Base-by-base conservation (phyloP, 805 yeast species). In the Hemisphaericaspora nanyangensis region DNA sequence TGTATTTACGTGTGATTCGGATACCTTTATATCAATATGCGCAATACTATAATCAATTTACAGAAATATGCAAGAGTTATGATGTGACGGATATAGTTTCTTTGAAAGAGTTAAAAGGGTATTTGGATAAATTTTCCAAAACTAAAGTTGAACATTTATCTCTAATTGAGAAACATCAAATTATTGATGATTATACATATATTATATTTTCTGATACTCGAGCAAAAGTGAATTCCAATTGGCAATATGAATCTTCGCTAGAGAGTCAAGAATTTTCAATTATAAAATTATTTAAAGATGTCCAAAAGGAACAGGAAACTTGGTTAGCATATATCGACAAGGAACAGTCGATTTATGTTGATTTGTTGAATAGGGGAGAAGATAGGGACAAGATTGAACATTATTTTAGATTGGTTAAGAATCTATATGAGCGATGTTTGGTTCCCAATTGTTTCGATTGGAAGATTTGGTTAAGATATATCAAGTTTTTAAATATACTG, bases 11-110 rank as follows among this genome's bases (percentile, higher is more conserved):
- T 42, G 60, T 80, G 33, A 58, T 79, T 29, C 54, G 55, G 29
- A 65, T 85, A 2, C 98, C 98, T 0, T 60, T 91, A 32, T 91
- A 91, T 59, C 95, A 89, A 51, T 90, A 88, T 56, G 82, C 96
- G 0, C 79, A 76, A 46, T 91, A 82, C 56, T 85, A 77, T 51
- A 79, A 67, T 64, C 54, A 69, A 52, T 60, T 78, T 52, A 50
- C 64, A 43, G 65, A 66, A 46, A 45, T 67, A 44, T 52, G 55
- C 44, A 62, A 66, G 35, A 52, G 58, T 22, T 62, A 63, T 53
- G 50, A 48, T 6, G 40, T 71, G 2, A 42, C 50, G 2, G 58
- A 61, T n/a, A 45, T 69, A 5, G 19, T 58, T 6, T 43, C 42
- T 2, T 29, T 31, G 3, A 12, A 26, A 34, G 35, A 19, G 11